These are phyloP conservation scores for Zymoseptoria brevis DNA, from an alignment of 2,329 filamentous ascomycete genomes.

Conservation along the genomic window DNA sequence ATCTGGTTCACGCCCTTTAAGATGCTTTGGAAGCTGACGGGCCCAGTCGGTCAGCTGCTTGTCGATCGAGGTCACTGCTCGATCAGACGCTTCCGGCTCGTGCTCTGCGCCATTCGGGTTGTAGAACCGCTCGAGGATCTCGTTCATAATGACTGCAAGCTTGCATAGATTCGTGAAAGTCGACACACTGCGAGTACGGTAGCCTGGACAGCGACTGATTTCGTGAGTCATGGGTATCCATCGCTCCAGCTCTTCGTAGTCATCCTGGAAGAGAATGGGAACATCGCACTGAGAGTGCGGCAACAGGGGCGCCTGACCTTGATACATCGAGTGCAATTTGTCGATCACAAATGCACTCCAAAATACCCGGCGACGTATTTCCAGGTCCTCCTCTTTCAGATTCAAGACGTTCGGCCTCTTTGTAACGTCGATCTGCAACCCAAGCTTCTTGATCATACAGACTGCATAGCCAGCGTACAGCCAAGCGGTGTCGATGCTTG, in stretches of 20 bases:
- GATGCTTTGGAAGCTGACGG: constrained; percentile 1
- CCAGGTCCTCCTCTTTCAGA: constrained; percentile 40
- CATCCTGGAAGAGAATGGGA: constrained; percentile 42
- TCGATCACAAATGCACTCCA: constrained; percentile 43
- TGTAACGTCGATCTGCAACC: constrained; percentile 43
- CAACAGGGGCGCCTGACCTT: constrained; percentile 44
- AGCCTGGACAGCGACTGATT: constrained; percentile 1
- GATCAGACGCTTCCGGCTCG: constrained; percentile 1
- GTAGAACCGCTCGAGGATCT: constrained; percentile 9
- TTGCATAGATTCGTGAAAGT: constrained; percentile 8
- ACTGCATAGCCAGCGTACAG: constrained; percentile 51
- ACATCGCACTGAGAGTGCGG: constrained; percentile 41
- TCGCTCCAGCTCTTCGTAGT: constrained; percentile 46
- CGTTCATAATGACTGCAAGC: constrained; percentile 6
- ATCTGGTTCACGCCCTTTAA: neutral
- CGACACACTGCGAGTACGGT: constrained; percentile 7
- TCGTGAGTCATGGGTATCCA: constrained; percentile 37
- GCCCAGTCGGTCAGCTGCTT: constrained; percentile 4
- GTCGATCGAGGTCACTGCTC: neutral
- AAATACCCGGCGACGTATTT: constrained; percentile 34
- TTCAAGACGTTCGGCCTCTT: constrained; percentile 25
- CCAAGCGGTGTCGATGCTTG: constrained; percentile 44
- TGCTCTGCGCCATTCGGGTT: neutral
- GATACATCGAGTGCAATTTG: constrained; percentile 47
- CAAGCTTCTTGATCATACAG: constrained; percentile 48